Evolutionary conservation across 306 rosid species (phyloP).

Genomic region (Vachellia collinsii): DNA sequence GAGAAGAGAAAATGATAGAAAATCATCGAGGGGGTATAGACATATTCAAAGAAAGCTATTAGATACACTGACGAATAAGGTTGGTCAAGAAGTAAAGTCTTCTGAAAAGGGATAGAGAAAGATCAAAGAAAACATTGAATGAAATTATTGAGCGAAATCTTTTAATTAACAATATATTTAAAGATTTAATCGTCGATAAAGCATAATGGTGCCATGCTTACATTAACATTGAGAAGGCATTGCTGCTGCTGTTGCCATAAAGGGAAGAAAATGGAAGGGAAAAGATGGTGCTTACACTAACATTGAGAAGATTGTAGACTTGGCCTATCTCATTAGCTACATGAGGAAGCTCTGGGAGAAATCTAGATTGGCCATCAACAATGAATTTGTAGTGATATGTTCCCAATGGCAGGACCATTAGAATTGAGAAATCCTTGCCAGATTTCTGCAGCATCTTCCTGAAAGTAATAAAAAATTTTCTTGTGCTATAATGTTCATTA

Average conservation of each 20-base stretch:
- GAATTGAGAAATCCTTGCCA: conserved; percentile 79
- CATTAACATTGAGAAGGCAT: no score
- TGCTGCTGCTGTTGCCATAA: not conserved
- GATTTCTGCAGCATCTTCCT: conserved; percentile 78
- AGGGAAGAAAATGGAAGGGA: not conserved
- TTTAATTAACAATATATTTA: no score
- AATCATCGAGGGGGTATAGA: no score
- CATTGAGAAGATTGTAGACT: conserved; percentile 81
- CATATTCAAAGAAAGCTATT: no score
- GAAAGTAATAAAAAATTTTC: conserved; percentile 43
- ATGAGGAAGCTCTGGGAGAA: conserved; percentile 73
- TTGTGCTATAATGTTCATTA: conserved; percentile 19
- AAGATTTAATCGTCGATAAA: no score
- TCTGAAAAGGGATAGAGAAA: no score
- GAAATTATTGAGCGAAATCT: no score
- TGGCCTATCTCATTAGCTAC: conserved; percentile 76
- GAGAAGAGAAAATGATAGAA: not conserved
- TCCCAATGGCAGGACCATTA: conserved; percentile 82
- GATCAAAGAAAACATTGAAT: no score
- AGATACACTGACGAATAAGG: no score
- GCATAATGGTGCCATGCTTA: no score
- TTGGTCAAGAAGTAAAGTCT: no score
- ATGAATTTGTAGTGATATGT: conserved; percentile 79
- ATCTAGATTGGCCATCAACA: conserved; percentile 79
- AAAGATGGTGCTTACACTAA: conserved; percentile 57